Conservation (phyloP, 106 monocot species). For the Apostasia ramifera region DNA sequence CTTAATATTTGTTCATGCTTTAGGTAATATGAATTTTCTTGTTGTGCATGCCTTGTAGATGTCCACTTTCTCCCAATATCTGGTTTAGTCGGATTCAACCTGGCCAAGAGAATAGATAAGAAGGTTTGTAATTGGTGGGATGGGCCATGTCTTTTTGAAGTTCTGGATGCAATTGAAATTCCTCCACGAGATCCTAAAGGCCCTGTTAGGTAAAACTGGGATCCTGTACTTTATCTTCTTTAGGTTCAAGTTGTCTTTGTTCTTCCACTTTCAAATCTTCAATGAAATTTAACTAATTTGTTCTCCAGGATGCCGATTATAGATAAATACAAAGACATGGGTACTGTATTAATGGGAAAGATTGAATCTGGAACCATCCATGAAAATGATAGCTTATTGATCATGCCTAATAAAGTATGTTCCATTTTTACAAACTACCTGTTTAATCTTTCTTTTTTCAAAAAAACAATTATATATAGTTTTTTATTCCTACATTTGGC, state of each 20-base stretch:
- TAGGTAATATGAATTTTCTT: not conserved
- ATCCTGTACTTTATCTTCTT: not conserved
- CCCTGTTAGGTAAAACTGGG: constrained; percentile 44
- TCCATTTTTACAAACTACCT: not conserved
- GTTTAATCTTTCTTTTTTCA: not conserved
- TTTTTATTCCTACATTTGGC: constrained; percentile 1
- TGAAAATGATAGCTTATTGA: constrained; percentile 74
- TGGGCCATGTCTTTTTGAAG: constrained; percentile 90
- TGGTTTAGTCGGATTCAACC: constrained; percentile 77
- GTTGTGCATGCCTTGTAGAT: constrained; percentile 36
- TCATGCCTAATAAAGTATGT: constrained; percentile 93
- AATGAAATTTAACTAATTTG: not conserved
- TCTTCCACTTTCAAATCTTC: not conserved
- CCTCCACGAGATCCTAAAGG: constrained; percentile 86
- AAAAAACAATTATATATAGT: not conserved
- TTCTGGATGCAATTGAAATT: constrained; percentile 75
- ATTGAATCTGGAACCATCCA: constrained; percentile 85
- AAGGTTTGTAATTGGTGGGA: constrained; percentile 79
- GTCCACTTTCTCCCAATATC: constrained; percentile 95
- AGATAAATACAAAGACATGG: constrained; percentile 99
- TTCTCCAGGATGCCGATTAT: constrained; percentile 86
- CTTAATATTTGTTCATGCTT: too few relatives aligned
- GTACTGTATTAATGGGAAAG: constrained; percentile 95
- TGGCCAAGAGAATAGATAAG: constrained; percentile 61
- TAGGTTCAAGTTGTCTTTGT: not conserved